Evolutionary conservation across 108 stramenopile genomes (phyloP).

Genomic region (Pseudonitzschia delicatissima): DNA sequence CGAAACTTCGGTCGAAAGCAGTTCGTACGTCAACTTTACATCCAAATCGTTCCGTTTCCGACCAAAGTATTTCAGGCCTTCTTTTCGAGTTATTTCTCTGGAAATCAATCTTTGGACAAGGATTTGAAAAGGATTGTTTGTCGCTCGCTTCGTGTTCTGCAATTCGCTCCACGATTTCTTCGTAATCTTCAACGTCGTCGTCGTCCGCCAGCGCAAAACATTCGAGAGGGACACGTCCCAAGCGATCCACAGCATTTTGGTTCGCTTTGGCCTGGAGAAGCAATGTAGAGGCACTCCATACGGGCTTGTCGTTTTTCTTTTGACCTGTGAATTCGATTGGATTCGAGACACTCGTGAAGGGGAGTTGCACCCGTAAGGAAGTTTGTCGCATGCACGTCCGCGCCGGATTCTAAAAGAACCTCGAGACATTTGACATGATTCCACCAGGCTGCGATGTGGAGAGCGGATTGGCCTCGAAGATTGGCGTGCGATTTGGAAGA

Average conservation of each 20-base stretch:
- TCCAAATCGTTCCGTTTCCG: neutral
- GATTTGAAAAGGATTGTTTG: no score
- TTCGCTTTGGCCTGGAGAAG: constrained; percentile 53
- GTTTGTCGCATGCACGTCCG: constrained; percentile 49
- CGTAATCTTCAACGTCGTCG: constrained; percentile 6
- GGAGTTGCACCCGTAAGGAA: constrained; percentile 58
- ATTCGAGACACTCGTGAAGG: constrained; percentile 59
- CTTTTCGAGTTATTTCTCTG: no score
- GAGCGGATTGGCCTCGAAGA: constrained; percentile 62
- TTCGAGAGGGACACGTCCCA: constrained; percentile 38
- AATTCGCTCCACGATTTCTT: neutral
- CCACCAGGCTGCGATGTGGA: constrained; percentile 77
- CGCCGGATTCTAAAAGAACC: constrained; percentile 50
- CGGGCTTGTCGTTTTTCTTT: neutral
- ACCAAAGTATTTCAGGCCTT: no score
- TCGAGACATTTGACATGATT: constrained; percentile 43
- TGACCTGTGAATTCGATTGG: neutral
- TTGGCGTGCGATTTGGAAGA: constrained; percentile 56
- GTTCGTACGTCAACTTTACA: neutral
- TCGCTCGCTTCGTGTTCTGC: neutral
- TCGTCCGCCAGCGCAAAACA: constrained; percentile 21
- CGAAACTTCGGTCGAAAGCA: neutral
- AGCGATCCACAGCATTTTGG: constrained; percentile 33
- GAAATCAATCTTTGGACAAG: no score
- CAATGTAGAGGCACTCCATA: constrained; percentile 35